Percentiles rank a stretch among this genome's conserved stretches.
These are phyloP conservation scores for Suzukiozyma palmioleophila DNA, from an alignment of 1,139 yeast species.

Conservation along the genomic window DNA sequence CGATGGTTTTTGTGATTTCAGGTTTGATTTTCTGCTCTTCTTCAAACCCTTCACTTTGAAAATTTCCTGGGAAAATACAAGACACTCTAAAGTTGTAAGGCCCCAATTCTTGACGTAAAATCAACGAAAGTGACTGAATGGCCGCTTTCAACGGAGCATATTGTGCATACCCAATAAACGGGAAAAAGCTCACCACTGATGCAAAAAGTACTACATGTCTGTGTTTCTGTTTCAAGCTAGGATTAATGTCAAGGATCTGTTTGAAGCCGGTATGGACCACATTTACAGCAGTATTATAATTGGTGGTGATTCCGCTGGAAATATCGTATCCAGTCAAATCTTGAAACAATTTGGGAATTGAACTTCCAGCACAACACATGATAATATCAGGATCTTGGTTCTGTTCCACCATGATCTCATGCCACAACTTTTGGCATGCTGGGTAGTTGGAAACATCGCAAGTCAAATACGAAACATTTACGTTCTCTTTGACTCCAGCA, in stretches of 20 bases:
- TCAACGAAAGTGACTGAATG: conserved; percentile 65
- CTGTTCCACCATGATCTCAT: conserved; percentile 13
- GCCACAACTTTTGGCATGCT: conserved; percentile 40
- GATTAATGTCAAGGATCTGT: conserved; percentile 19
- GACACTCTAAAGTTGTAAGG: conserved; percentile 62
- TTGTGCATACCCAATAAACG: conserved; percentile 86
- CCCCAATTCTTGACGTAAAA: conserved; percentile 75
- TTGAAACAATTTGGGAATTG: conserved; percentile 71
- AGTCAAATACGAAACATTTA: conserved; percentile 42
- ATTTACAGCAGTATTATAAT: conserved; percentile 71
- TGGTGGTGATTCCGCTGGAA: conserved; percentile 56
- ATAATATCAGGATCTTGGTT: conserved; percentile 62
- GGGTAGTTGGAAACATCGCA: conserved; percentile 67
- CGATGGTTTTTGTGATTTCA: conserved; percentile 71
- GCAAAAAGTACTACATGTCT: conserved; percentile 75
- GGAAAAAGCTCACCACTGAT: conserved; percentile 76
- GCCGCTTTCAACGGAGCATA: conserved; percentile 92
- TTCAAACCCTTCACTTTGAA: conserved; percentile 79
- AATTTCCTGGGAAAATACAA: conserved; percentile 81
- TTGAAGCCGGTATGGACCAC: conserved; percentile 61
- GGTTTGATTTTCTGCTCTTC: conserved; percentile 87
- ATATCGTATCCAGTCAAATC: conserved; percentile 62
- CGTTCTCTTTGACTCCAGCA: conserved; percentile 16
- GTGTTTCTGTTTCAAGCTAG: conserved; percentile 14
- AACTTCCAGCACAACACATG: conserved; percentile 84